Evolutionary conservation across 2,329 filamentous ascomycete species (phyloP).

Genomic region (Coccinonectria pachysandricola): DNA sequence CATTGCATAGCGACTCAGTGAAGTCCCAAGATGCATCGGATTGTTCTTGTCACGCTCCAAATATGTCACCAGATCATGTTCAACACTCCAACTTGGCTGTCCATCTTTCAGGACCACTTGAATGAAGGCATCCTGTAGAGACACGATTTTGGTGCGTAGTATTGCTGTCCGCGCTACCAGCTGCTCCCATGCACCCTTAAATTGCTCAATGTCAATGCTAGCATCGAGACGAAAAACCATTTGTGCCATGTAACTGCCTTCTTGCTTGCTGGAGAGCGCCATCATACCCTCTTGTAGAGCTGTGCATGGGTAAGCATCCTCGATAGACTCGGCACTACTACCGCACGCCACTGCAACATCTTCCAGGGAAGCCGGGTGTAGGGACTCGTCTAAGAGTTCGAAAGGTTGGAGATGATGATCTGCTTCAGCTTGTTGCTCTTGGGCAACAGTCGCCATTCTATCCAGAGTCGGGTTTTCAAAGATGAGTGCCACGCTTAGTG

Average conservation of each 20-base stretch:
- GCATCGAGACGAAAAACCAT: slow-evolving; percentile 8
- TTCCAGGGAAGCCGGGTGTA: too few species aligned
- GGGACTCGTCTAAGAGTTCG: too few species aligned
- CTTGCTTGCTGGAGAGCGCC: slow-evolving; percentile 9
- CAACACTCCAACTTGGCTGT: slow-evolving; percentile 1
- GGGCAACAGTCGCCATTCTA: too few species aligned
- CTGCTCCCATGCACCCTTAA: slow-evolving; percentile 9
- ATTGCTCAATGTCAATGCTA: slow-evolving; percentile 2
- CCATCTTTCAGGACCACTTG: slow-evolving; percentile 9
- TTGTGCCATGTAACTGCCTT: slow-evolving; percentile 14
- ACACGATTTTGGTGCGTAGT: slow-evolving; percentile 13
- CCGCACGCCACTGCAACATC: too few species aligned
- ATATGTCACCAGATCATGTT: too few species aligned
- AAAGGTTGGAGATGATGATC: too few species aligned
- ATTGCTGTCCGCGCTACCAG: slow-evolving; percentile 6
- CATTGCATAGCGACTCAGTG: slow-evolving; percentile 4
- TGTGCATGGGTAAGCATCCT: slow-evolving; percentile 15
- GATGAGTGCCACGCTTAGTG: too few species aligned
- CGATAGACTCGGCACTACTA: too few species aligned
- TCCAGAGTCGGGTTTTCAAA: too few species aligned
- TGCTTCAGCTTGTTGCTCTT: too few species aligned
- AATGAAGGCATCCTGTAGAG: slow-evolving; percentile 6
- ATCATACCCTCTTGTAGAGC: slow-evolving; percentile 14
- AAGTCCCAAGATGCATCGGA: slow-evolving; percentile 6
- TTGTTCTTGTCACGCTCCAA: too few species aligned